Evolutionary conservation across 1,284 basidiomycete genomes (phyloP).

Genomic region (Xerocomus nothofagi): DNA sequence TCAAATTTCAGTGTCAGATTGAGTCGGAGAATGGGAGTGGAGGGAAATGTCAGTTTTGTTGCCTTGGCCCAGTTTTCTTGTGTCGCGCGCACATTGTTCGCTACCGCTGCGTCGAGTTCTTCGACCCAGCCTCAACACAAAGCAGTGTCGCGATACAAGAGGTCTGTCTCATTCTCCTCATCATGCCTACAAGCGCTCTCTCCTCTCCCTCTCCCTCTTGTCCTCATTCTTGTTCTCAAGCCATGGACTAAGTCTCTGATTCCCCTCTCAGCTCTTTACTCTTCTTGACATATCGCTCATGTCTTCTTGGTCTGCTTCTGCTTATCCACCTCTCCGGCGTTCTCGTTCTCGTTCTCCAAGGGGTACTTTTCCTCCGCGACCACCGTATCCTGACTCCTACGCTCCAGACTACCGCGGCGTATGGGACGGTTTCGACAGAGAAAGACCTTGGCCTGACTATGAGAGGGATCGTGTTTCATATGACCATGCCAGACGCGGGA

Average conservation of each 20-base stretch:
- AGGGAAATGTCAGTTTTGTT: conserved; percentile 22
- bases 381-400: conserved; percentile 59
- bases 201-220: conserved; percentile 46
- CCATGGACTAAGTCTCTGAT: conserved; percentile 63
- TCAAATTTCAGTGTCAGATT: conserved; percentile 29
- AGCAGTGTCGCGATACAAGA: conserved; percentile 67
- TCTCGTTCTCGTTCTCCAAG: conserved; percentile 79
- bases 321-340: conserved; percentile 69
- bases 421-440: conserved; percentile 72
- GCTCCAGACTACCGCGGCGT: conserved; percentile 56
- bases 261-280: conserved; percentile 61
- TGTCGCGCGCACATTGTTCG: conserved; percentile 70
- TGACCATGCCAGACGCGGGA: conserved; percentile 58
- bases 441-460: conserved; percentile 60
- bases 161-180: conserved; percentile 76
- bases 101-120: conserved; percentile 52
- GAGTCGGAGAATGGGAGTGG: conserved; percentile 48
- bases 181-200: conserved; percentile 72
- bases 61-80: conserved; percentile 34
- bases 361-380: conserved; percentile 50
- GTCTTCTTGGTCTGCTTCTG: conserved; percentile 62
- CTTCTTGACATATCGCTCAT: conserved; percentile 59
- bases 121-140: conserved; percentile 55
- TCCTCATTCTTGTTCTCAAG: conserved; percentile 74
- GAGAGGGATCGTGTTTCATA: conserved; percentile 68